phyloP scores from a whole-genome alignment of 768 basidiomycete genomes.

The Amanita rubescens region DNA sequence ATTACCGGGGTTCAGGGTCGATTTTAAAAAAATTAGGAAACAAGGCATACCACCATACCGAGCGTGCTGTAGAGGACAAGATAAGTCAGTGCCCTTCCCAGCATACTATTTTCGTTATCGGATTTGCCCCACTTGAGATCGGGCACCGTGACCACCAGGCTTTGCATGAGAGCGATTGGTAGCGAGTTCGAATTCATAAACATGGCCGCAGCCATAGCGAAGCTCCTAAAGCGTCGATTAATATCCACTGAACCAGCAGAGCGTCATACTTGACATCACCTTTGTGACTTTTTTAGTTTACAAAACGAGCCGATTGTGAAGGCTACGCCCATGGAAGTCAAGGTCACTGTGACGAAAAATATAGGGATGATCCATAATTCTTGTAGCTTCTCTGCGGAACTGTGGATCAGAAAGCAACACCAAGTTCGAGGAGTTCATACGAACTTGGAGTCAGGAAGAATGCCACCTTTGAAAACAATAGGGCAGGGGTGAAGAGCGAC shows the following conservation, averaged over 20 bases:
- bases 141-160: slow-evolving; percentile 75
- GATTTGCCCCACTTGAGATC: slow-evolving; percentile 74
- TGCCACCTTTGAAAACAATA: slow-evolving; percentile 92
- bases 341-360: slow-evolving; percentile 75
- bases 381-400: slow-evolving; percentile 52
- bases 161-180: slow-evolving; percentile 92
- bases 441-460: slow-evolving; percentile 79
- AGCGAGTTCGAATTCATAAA: slow-evolving; percentile 95
- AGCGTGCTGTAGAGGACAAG: slow-evolving; percentile 90
- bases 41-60: slow-evolving; percentile 79
- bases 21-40: background rate
- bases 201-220: slow-evolving; percentile 76
- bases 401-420: background rate
- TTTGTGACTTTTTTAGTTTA: slow-evolving; percentile 68
- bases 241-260: background rate
- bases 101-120: slow-evolving; percentile 82
- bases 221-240: slow-evolving; percentile 39
- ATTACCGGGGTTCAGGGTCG: slow-evolving; percentile 18
- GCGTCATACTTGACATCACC: slow-evolving; percentile 28
- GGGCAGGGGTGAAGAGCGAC: slow-evolving; percentile 81
- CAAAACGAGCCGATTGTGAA: slow-evolving; percentile 55
- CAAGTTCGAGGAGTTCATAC: background rate
- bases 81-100: slow-evolving; percentile 85
- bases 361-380: slow-evolving; percentile 84
- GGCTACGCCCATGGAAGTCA: slow-evolving; percentile 62